Evolutionary conservation across 2,329 filamentous ascomycete genomes (phyloP).

Genomic region (Colletotrichum salicis): DNA sequence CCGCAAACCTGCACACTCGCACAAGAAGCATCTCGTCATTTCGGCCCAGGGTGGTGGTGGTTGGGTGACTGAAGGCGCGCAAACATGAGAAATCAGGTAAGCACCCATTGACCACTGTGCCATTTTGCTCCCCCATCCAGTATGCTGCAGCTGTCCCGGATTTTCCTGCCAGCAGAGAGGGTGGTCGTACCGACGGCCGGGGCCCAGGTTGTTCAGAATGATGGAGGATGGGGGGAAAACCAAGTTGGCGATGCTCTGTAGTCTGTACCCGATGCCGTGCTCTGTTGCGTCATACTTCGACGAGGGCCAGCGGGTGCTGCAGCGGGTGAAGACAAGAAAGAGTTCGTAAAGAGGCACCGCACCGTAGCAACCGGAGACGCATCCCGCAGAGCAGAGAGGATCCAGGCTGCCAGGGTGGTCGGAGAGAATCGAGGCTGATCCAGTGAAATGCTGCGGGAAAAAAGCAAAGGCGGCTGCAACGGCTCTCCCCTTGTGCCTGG

Average conservation of each 20-base stretch:
- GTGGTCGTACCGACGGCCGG: background rate
- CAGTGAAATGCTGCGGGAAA: background rate
- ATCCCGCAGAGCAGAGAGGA: background rate
- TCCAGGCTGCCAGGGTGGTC: background rate
- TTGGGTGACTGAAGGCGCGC: constrained; percentile 1
- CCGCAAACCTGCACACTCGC: constrained; percentile 10
- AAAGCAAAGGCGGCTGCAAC: constrained; percentile 17
- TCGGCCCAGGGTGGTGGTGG: constrained; percentile 9
- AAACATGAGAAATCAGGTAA: background rate
- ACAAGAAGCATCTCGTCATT: constrained; percentile 23
- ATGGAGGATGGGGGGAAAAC: background rate
- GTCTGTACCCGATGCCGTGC: constrained; percentile 22
- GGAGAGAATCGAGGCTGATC: background rate
- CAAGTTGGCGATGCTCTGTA: constrained; percentile 23
- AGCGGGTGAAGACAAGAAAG: background rate
- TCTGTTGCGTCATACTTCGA: constrained; percentile 34
- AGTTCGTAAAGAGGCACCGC: background rate
- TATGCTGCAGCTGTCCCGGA: background rate
- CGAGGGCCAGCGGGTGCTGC: background rate
- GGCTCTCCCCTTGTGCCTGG: constrained; percentile 24
- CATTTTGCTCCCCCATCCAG: too few relatives aligned
- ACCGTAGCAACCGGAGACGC: background rate
- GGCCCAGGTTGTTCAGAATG: background rate
- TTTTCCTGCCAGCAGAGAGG: background rate
- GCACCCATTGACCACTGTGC: background rate